Evolutionary conservation across 345 rosid species (phyloP).

Genomic region (Triadica sebifera): DNA sequence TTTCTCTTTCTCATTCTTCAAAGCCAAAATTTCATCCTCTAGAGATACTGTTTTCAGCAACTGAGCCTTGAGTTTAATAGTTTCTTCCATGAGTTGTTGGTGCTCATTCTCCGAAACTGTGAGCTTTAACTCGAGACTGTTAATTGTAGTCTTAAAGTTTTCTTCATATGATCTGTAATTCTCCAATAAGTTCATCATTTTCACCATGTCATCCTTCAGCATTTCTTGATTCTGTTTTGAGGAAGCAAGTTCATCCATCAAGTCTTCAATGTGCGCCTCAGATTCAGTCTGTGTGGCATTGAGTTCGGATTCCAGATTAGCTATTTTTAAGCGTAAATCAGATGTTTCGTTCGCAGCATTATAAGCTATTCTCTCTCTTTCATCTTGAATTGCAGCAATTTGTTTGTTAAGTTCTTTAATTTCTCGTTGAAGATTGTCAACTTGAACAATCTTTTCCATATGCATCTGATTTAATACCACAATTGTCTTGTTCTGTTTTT

Average conservation of each 20-base stretch:
- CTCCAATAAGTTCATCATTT: conserved; percentile 31
- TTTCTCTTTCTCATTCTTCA: conserved; percentile 41
- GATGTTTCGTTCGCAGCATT: conserved; percentile 29
- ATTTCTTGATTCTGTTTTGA: no score
- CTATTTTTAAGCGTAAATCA: conserved; percentile 27
- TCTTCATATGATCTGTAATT: conserved; percentile 42
- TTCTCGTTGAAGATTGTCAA: conserved; percentile 44
- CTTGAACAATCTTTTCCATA: conserved; percentile 33
- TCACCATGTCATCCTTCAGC: conserved; percentile 33
- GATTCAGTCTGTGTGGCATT: conserved; percentile 33
- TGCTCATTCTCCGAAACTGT: conserved; percentile 51
- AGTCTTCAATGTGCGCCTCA: conserved; percentile 23
- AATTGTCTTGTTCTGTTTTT: conserved; percentile 35
- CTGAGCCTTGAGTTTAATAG: conserved; percentile 32
- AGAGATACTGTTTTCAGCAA: conserved; percentile 34
- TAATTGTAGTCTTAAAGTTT: conserved; percentile 34
- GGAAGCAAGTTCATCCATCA: conserved; percentile 38
- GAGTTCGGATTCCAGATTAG: conserved; percentile 28
- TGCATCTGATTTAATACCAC: conserved; percentile 32
- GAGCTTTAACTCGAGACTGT: conserved; percentile 47
- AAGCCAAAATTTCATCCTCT: conserved; percentile 27
- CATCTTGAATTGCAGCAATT: conserved; percentile 21
- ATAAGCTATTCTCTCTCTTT: conserved; percentile 36
- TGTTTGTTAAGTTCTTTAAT: conserved; percentile 25
- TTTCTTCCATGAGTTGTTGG: conserved; percentile 41